These are phyloP conservation scores for Arabidopsis thaliana DNA, from an alignment of 345 rosid species.

Conservation along the genomic window DNA sequence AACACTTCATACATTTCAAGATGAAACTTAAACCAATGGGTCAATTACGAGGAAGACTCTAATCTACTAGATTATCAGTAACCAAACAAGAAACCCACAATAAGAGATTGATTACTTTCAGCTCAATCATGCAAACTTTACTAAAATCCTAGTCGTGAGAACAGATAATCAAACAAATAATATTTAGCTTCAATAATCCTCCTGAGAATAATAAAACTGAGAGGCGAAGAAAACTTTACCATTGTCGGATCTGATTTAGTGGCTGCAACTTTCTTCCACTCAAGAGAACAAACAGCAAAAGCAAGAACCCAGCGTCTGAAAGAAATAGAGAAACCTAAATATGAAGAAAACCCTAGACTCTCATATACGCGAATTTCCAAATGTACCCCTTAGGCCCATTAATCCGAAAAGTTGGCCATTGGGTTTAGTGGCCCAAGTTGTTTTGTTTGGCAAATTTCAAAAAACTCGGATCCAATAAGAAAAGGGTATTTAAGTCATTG, in stretches of 20 bases:
- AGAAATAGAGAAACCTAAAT: background rate
- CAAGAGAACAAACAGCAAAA: background rate
- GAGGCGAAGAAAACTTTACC: conserved; percentile 27
- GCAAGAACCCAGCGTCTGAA: conserved; percentile 14
- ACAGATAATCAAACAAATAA: background rate
- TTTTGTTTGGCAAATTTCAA: background rate
- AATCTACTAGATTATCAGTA: background rate
- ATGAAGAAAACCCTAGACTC: conserved; percentile 38
- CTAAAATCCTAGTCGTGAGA: background rate
- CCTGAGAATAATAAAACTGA: background rate
- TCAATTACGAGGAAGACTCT: background rate
- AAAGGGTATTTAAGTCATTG: background rate
- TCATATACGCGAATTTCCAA: background rate
- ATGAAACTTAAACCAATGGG: background rate
- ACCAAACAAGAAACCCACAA: no score
- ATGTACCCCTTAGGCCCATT: conserved; percentile 36
- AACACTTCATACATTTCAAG: background rate
- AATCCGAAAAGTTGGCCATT: background rate
- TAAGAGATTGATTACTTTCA: no score
- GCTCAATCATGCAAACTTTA: background rate
- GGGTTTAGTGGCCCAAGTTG: conserved; percentile 25
- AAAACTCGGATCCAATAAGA: background rate
- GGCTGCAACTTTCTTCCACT: conserved; percentile 29
- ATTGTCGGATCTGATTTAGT: conserved; percentile 35
- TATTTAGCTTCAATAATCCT: background rate